Conservation (phyloP, 164 flowering plant species). For the Piper betle region DNA sequence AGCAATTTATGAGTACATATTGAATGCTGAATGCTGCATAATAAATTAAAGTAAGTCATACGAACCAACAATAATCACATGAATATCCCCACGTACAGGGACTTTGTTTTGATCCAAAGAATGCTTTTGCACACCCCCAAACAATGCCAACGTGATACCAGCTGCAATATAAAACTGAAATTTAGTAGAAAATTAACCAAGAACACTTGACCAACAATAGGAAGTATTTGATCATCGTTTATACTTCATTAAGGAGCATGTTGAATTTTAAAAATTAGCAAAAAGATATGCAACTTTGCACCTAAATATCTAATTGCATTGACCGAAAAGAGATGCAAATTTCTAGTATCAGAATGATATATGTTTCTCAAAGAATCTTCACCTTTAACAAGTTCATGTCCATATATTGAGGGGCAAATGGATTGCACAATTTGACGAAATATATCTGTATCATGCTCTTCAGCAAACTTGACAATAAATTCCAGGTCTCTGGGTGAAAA, state of each 20-base stretch:
- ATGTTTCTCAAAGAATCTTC: neutral
- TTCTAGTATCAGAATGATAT: neutral
- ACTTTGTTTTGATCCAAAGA: conserved; percentile 84
- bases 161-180: conserved; percentile 30
- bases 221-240: no score
- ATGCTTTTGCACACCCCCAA: conserved; percentile 94
- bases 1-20: neutral
- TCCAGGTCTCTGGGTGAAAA: conserved; percentile 86
- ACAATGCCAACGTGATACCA: conserved; percentile 75
- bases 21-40: neutral
- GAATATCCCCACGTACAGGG: conserved; percentile 98
- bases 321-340: neutral
- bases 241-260: no score
- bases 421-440: conserved; percentile 90
- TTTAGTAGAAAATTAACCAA: no score
- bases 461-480: conserved; percentile 71
- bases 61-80: conserved; percentile 86
- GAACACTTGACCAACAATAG: no score
- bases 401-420: conserved; percentile 92
- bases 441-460: conserved; percentile 72
- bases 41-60: neutral
- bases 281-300: no score
- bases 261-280: no score
- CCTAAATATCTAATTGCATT: neutral
- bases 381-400: conserved; percentile 99